Base-by-base conservation (phyloP, 495 filamentous ascomycete genomes). In the Neurospora sp. region DNA sequence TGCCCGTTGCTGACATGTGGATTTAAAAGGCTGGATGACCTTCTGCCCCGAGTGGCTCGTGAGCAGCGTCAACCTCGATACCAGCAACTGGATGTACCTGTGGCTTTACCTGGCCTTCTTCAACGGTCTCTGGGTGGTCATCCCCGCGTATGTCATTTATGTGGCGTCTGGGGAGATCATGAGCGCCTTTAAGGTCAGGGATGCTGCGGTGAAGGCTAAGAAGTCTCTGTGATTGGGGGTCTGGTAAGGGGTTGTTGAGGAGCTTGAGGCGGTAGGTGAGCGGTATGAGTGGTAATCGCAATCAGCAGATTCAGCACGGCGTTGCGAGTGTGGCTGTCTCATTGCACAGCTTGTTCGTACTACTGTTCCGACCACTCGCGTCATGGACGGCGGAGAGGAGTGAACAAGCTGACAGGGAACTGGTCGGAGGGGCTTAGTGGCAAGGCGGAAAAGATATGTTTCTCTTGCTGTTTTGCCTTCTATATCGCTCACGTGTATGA, bases 1-100 rank as follows among this genome's bases (percentile, higher is more conserved):
- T 3, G 18, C 8, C 44, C 3, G 6, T 18, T 35, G 14, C 53
- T 66, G 5, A 37, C 35, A 37, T 5, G 5, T 37, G 35, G 5
- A 6, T 5, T 7, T 7, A 37, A 20, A 69, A 90, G 91, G 92
- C 14, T 97, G 91, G 79, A 98, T 98, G 92, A 98, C 95, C 0
- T 98, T 98, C 82, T 91, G 88, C 75, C 95, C 95, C 16, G 95
- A 98, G 83, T 98, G 94, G 94, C 81, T 98, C 71, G 91, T 87
- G 5, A 92, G 90, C 2, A 92, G 85, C 73, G 80, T 88, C 73
- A 93, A 93, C 80, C 85, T 98, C 76, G 90, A 94, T 75, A 91
- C 89, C 0, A 89, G 87, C 73, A 94, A 96, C 76, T 91, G 88
- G 74, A 94, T 98, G 86, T 97, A 94, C 77, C 79, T 91, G 75